Evolutionary conservation across 2,329 filamentous ascomycete species (phyloP).

Genomic region (Colletotrichum sp.): DNA sequence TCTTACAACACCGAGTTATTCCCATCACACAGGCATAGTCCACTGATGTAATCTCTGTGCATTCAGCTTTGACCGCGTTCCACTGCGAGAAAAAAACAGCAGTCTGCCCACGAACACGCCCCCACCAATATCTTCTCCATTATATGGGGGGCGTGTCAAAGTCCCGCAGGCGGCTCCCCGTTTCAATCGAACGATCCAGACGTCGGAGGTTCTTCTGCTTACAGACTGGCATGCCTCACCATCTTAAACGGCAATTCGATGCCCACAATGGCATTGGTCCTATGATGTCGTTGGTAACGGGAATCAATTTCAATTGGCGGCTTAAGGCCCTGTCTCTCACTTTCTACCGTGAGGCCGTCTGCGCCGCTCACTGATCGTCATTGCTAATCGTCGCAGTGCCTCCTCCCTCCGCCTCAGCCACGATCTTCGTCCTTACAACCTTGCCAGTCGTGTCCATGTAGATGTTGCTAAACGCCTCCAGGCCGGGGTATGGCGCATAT

Average conservation of each 20-base stretch:
- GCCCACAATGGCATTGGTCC: not conserved
- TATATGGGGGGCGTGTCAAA: not conserved
- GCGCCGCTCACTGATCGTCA: slow-evolving; percentile 25
- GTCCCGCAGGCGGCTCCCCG: not conserved
- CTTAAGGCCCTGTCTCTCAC: not conserved
- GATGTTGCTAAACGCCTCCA: slow-evolving; percentile 51
- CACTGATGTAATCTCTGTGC: not conserved
- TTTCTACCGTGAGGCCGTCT: not conserved
- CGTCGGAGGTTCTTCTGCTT: slow-evolving; percentile 6
- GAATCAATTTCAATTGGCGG: not conserved
- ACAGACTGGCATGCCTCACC: not conserved
- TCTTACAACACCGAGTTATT: not conserved
- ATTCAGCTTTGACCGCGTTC: not conserved
- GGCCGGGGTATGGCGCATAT: slow-evolving; percentile 55
- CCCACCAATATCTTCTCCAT: not conserved
- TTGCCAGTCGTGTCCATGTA: slow-evolving; percentile 50
- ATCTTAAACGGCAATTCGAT: not conserved
- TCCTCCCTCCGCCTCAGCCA: slow-evolving; percentile 58
- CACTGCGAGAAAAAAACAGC: not conserved
- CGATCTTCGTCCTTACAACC: slow-evolving; percentile 55
- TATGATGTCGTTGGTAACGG: not conserved
- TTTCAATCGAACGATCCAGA: not conserved
- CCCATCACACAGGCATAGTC: not conserved
- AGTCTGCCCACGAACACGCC: not conserved
- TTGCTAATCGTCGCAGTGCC: slow-evolving; percentile 56